Evolutionary conservation across 2,329 filamentous ascomycete species (phyloP).

Genomic region (Epichloe aotearoae): DNA sequence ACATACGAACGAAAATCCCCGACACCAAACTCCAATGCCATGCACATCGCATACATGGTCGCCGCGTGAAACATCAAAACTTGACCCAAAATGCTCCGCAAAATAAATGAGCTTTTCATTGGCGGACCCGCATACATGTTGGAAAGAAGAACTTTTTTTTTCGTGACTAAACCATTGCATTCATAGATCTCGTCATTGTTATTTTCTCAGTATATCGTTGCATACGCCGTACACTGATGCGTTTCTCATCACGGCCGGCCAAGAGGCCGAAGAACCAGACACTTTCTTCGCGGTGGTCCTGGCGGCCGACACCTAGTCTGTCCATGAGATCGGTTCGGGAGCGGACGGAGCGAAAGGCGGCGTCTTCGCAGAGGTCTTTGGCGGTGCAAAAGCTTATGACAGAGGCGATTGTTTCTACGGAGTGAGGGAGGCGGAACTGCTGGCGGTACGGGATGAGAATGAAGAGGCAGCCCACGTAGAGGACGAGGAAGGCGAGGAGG

Average conservation of each 20-base stretch:
- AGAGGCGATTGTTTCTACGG: conserved; percentile 59
- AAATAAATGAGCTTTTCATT: no score
- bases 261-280: conserved; percentile 37
- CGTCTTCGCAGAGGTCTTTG: conserved; percentile 57
- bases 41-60: no score
- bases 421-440: conserved; percentile 57
- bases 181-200: conserved; percentile 15
- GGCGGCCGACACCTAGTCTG: conserved; percentile 44
- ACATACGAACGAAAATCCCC: no score
- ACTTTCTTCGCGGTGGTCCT: conserved; percentile 32
- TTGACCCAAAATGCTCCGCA: no score
- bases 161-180: conserved; percentile 7
- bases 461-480: conserved; percentile 54
- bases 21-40: no score
- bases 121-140: not conserved
- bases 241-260: conserved; percentile 26
- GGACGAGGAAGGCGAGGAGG: conserved; percentile 54
- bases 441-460: conserved; percentile 47
- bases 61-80: no score
- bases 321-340: conserved; percentile 57
- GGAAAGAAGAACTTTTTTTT: not conserved
- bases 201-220: conserved; percentile 32
- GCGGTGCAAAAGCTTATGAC: conserved; percentile 66
- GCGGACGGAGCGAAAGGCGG: conserved; percentile 55
- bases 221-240: conserved; percentile 31